A percentile compares a stretch with the other conserved stretches of the same genome.
phyloP scores from a whole-genome alignment of 768 basidiomycete species.

The Leucocoprinus leucothites region DNA sequence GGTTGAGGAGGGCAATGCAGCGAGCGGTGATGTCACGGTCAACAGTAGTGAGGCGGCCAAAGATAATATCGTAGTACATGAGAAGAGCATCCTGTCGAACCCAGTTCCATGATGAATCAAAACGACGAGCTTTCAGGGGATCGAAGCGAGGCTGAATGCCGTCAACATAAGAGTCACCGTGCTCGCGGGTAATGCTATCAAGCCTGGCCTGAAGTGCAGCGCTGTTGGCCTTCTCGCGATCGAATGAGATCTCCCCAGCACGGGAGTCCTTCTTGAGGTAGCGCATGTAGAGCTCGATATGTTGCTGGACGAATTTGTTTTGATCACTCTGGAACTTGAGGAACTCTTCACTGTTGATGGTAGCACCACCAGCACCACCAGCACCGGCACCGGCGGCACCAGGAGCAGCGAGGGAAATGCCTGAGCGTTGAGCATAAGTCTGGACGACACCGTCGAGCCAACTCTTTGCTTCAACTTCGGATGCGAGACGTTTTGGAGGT shows the following conservation, averaged over 20 bases:
- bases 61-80: constrained; percentile 99
- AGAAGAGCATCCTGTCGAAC: constrained; percentile 93
- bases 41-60: constrained; percentile 89
- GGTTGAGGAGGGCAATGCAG: constrained; percentile 96
- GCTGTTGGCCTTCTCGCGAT: constrained; percentile 77
- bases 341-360: constrained; percentile 98
- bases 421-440: constrained; percentile 84
- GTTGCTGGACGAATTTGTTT: constrained; percentile 86
- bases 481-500: constrained; percentile 88
- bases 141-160: constrained; percentile 96
- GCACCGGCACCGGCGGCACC: constrained; percentile 59
- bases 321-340: constrained; percentile 94
- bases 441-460: constrained; percentile 89
- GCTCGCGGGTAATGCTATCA: constrained; percentile 86
- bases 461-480: constrained; percentile 88
- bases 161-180: constrained; percentile 90
- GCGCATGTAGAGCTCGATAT: constrained; percentile 96
- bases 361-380: constrained; percentile 70
- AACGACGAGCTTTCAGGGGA: constrained; percentile 93
- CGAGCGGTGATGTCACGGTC: constrained; percentile 96
- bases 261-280: constrained; percentile 93
- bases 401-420: constrained; percentile 77
- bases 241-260: constrained; percentile 86
- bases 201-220: constrained; percentile 77
- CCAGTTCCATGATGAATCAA: constrained; percentile 99